These are phyloP conservation scores for Pseudomonodictys pantanalensis DNA, from an alignment of 495 filamentous ascomycete species.

Conservation along the genomic window DNA sequence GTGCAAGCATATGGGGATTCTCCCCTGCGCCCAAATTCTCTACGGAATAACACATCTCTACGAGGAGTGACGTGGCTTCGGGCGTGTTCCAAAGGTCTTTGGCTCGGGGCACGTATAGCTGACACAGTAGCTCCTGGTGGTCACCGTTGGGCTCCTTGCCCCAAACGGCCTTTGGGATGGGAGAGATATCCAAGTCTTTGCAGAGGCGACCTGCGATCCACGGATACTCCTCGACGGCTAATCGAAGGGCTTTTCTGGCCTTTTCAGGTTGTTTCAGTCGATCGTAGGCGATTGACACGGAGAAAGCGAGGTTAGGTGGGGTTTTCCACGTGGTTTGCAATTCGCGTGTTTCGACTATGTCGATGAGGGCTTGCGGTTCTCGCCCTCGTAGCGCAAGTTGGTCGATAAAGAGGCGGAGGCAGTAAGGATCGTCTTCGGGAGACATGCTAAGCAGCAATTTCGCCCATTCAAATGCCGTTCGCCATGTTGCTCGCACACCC, in stretches of 20 bases:
- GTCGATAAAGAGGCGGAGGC: slow-evolving; percentile 72
- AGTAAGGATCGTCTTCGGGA: slow-evolving; percentile 76
- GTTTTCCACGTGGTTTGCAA: slow-evolving; percentile 49
- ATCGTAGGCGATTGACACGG: slow-evolving; percentile 55
- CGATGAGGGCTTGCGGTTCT: slow-evolving; percentile 71
- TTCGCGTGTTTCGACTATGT: slow-evolving; percentile 60
- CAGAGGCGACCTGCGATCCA: slow-evolving; percentile 80
- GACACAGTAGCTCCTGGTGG: slow-evolving; percentile 69
- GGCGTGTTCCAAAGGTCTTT: slow-evolving; percentile 91
- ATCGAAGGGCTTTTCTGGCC: slow-evolving; percentile 59
- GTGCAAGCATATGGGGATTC: slow-evolving; percentile 48
- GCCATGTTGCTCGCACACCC: slow-evolving; percentile 85
- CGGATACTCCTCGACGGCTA: slow-evolving; percentile 68
- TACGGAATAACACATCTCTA: slow-evolving; percentile 60
- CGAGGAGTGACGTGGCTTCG: slow-evolving; percentile 64
- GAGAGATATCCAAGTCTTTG: slow-evolving; percentile 68
- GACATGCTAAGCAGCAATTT: slow-evolving; percentile 77
- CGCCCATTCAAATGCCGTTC: slow-evolving; percentile 89
- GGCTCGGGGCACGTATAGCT: slow-evolving; percentile 73
- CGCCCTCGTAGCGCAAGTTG: slow-evolving; percentile 76
- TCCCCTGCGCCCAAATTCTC: slow-evolving; percentile 38
- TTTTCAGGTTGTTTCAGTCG: slow-evolving; percentile 65
- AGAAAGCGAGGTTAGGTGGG: slow-evolving; percentile 24
- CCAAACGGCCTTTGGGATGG: slow-evolving; percentile 75
- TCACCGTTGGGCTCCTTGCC: slow-evolving; percentile 64